These are phyloP conservation scores for Blastobotrys attinorum DNA, from an alignment of 805 yeast genomes.

Conservation along the genomic window DNA sequence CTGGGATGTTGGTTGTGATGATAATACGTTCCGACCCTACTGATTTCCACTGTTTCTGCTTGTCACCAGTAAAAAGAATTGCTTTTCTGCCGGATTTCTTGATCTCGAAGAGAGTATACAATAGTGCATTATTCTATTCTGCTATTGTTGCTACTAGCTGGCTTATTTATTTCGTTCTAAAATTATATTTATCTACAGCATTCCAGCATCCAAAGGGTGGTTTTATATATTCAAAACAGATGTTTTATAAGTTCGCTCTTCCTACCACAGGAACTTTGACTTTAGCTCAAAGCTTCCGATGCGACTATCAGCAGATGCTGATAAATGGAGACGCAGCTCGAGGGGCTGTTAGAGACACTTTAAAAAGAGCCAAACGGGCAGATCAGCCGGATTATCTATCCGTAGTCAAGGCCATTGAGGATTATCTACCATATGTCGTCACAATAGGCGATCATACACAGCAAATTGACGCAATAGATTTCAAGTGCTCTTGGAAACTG, in stretches of 20 bases:
- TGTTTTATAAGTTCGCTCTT: slow-evolving; percentile 19
- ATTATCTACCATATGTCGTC: slow-evolving; percentile 21
- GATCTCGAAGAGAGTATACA: too few relatives aligned
- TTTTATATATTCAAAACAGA: neutral
- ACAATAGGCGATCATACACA: slow-evolving; percentile 16
- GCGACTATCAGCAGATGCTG: slow-evolving; percentile 18
- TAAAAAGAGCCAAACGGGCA: slow-evolving; percentile 25
- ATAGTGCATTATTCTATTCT: too few relatives aligned
- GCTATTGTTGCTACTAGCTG: too few relatives aligned
- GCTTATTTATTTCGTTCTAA: too few relatives aligned
- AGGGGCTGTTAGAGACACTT: slow-evolving; percentile 22
- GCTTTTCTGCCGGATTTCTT: too few relatives aligned
- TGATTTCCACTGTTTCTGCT: too few relatives aligned
- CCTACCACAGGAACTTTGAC: slow-evolving; percentile 26
- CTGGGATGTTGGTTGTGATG: too few relatives aligned
- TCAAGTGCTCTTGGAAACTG: slow-evolving; percentile 22
- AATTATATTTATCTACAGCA: too few relatives aligned
- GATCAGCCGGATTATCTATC: slow-evolving; percentile 19
- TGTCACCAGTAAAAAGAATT: too few relatives aligned
- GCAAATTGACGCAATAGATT: slow-evolving; percentile 13
- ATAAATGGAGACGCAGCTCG: slow-evolving; percentile 24
- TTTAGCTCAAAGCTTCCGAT: slow-evolving; percentile 15
- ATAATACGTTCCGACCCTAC: too few relatives aligned
- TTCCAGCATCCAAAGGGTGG: neutral
- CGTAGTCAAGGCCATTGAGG: slow-evolving; percentile 22